Evolutionary conservation across 176 grass and related monocot genomes (phyloP).

Genomic region (Luzula sylvatica): DNA sequence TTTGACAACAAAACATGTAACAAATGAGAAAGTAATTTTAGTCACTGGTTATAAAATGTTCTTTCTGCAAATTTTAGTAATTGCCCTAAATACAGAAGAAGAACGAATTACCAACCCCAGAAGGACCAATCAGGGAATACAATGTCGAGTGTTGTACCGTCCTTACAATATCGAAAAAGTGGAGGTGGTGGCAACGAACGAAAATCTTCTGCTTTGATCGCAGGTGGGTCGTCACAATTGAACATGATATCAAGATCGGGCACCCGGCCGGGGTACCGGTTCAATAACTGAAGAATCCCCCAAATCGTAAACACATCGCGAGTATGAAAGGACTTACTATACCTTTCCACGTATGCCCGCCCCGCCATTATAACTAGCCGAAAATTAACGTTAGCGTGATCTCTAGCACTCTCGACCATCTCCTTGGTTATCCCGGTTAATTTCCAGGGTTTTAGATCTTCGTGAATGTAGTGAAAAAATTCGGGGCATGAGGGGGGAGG

Average conservation of each 20-base stretch:
- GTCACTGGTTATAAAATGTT: no score
- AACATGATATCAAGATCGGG: conserved; percentile 96
- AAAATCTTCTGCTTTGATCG: conserved; percentile 12
- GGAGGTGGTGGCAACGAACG: conserved; percentile 25
- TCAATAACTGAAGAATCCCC: conserved; percentile 85
- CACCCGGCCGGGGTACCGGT: conserved; percentile 52
- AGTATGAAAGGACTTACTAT: conserved; percentile 48
- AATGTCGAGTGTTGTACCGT: conserved; percentile 41
- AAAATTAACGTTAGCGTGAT: conserved; percentile 39
- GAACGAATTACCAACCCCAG: conserved; percentile 67
- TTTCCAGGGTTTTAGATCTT: conserved; percentile 83
- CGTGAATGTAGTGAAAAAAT: conserved; percentile 81
- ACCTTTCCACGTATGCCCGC: conserved; percentile 49
- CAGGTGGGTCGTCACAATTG: conserved; percentile 51
- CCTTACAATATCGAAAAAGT: conserved; percentile 90
- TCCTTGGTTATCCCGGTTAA: conserved; percentile 42
- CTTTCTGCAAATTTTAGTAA: no score
- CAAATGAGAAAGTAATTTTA: no score
- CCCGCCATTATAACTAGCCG: conserved; percentile 43
- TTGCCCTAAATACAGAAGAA: no score
- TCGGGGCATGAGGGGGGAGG: conserved; percentile 36
- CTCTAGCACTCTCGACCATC: conserved; percentile 45
- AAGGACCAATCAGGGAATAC: conserved; percentile 95
- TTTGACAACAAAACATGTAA: not conserved
- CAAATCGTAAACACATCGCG: conserved; percentile 76